These are phyloP conservation scores for Thalassiosira livingstoniorum DNA, from an alignment of 352 stramenopile genomes.

Conservation along the genomic window DNA sequence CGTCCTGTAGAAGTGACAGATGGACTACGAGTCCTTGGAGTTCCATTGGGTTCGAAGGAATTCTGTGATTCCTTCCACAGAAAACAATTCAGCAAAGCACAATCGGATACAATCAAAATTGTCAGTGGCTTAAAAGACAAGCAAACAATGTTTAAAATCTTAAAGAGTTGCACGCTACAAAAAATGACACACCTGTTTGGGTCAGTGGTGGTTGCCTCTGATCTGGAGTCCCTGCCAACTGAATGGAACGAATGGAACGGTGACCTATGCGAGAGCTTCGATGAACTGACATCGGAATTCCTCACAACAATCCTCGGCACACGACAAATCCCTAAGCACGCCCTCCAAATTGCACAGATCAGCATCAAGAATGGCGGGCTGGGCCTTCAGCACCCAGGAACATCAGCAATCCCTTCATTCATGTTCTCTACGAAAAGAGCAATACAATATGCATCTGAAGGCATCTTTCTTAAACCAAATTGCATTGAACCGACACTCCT, in stretches of 20 bases:
- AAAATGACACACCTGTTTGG: conserved; percentile 35
- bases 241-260: conserved; percentile 33
- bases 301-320: not conserved
- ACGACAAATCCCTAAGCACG: not conserved
- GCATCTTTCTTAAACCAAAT: not conserved
- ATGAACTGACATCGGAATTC: not conserved
- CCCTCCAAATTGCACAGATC: not conserved
- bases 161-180: conserved; percentile 25
- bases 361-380: not conserved
- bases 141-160: conserved; percentile 35
- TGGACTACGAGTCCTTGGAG: not conserved
- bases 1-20: not conserved
- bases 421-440: not conserved
- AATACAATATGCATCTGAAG: not conserved
- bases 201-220: conserved; percentile 8
- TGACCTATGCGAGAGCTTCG: not conserved
- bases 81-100: too few species aligned
- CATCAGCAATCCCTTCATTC: not conserved
- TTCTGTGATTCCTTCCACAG: too few species aligned
- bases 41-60: not conserved
- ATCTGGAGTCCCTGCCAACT: not conserved
- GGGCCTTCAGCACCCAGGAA: not conserved
- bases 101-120: too few species aligned
- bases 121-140: conserved; percentile 24
- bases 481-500: too few species aligned